Conservation (phyloP, 495 filamentous ascomycete genomes). For the Neurospora africana region DNA sequence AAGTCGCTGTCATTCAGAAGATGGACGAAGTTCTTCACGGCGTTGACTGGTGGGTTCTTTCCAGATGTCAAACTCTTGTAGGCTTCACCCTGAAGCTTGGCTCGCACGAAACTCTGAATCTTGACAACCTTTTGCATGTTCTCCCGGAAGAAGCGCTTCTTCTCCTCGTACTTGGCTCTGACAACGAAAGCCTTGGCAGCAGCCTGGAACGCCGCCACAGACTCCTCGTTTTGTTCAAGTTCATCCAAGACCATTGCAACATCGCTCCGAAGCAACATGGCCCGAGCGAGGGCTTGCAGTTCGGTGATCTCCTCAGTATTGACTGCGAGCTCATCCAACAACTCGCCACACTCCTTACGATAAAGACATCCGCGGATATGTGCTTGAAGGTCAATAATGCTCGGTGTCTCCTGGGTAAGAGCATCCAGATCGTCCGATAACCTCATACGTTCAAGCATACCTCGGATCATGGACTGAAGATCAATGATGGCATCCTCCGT, state of each 20-base stretch:
- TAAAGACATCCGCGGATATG: constrained; percentile 52
- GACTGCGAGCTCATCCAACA: constrained; percentile 47
- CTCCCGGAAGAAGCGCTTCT: constrained; percentile 77
- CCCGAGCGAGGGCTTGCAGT: constrained; percentile 66
- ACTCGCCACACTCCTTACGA: constrained; percentile 38
- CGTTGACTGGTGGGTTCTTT: constrained; percentile 94
- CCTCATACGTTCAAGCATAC: constrained; percentile 41
- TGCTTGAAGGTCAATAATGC: constrained; percentile 60
- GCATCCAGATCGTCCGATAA: constrained; percentile 41
- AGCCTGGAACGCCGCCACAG: constrained; percentile 64
- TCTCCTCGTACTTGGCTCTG: constrained; percentile 65
- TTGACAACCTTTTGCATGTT: constrained; percentile 99
- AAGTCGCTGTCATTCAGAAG: constrained; percentile 96
- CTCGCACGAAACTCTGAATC: constrained; percentile 91
- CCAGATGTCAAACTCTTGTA: constrained; percentile 93
- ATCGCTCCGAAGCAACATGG: constrained; percentile 63
- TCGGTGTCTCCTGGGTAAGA: constrained; percentile 46
- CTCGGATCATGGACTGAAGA: constrained; percentile 38
- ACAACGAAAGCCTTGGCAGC: constrained; percentile 63
- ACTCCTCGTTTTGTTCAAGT: constrained; percentile 72
- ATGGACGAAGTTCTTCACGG: constrained; percentile 96
- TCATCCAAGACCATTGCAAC: constrained; percentile 60
- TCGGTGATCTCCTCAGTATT: constrained; percentile 48
- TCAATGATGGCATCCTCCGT: constrained; percentile 33
- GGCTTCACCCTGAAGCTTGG: constrained; percentile 87